Evolutionary conservation across 495 filamentous ascomycete species (phyloP), one percentile per base, ranked within the genome.

Genomic region (Letharia columbiana): DNA sequence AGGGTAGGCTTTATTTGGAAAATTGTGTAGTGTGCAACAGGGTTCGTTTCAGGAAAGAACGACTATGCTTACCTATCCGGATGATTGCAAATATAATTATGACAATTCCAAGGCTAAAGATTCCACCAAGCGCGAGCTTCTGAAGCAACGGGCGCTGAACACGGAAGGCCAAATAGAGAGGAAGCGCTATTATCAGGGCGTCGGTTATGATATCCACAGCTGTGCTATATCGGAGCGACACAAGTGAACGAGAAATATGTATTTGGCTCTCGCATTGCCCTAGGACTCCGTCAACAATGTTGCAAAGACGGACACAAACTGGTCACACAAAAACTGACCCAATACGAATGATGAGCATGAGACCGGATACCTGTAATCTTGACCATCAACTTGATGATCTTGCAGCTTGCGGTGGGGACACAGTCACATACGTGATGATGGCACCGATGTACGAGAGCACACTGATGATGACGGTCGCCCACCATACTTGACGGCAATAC

Each of bases 191-290:
- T 44, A 65, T 78, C 60, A 78, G 68, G 50, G 79, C 65, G 61
- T 82, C 79, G 13, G 77, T 78, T 8, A 78, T 37, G 17, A 80
- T 66, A 58, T 81, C 79, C 4, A 76, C 77, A 3, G 73, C 73
- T 39, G 75, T 75, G 23, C 73, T 63, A 64, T 69, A 82, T 64
- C 41, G 41, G 41, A 44, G 41, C 12, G 41, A 44, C 41, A 44
- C 76, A 79, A 12, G 80, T 62, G 68, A 66, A 68, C 18, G 70
- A 62, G 66, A 79, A 73, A 12, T 12, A 44, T 44, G 41, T 62
- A 73, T 71, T 15, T 67, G 64, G 2, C 68, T 72, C 3, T 59
- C 52, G 67, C 77, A 78, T 52, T 68, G 59, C 54, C 75, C 71
- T 68, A 15, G 2, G 8, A 17, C 57, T 60, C 31, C 23, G n/a